phyloP scores from a whole-genome alignment of 225 moss, liverwort and hornwort species.

The Physcomitrellopsis africana region DNA sequence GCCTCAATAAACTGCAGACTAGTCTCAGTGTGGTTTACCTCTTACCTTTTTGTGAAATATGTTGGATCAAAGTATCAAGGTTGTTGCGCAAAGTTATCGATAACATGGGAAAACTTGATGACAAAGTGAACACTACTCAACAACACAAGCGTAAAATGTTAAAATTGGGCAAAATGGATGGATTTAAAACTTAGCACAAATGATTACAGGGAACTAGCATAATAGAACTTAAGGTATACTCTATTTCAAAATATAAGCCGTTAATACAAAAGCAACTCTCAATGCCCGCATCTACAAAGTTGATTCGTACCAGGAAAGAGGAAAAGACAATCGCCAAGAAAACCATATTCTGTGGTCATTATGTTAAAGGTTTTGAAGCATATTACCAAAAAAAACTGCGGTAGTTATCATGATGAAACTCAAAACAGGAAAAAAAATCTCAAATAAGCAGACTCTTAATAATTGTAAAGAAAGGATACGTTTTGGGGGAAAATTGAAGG shows the following conservation, averaged over 20 bases:
- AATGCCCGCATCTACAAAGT: conserved; percentile 17
- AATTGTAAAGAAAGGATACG: conserved; percentile 60
- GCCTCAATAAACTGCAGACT: not conserved
- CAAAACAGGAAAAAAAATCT: not conserved
- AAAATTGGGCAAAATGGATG: conserved; percentile 10
- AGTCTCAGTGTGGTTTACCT: not conserved
- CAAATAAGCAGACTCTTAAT: not conserved
- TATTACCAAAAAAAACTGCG: not conserved
- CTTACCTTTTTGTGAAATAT: conserved; percentile 57
- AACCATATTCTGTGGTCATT: conserved; percentile 69
- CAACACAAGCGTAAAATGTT: conserved; percentile 16
- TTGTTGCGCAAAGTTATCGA: conserved; percentile 96
- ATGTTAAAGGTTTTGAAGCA: conserved; percentile 27
- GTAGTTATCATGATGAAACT: conserved; percentile 11
- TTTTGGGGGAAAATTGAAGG: conserved; percentile 87
- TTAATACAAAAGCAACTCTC: not conserved
- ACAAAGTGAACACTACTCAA: conserved; percentile 84
- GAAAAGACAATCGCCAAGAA: conserved; percentile 75
- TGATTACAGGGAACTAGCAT: not conserved
- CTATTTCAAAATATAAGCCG: too few relatives aligned
- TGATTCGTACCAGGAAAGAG: conserved; percentile 78
- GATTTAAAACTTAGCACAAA: not conserved
- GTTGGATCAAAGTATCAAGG: conserved; percentile 80
- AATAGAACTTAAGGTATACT: too few relatives aligned
- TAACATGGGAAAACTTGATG: conserved; percentile 92